Evolutionary conservation across 176 grass and related monocot genomes (phyloP), one percentile per base, ranked within the genome.

Genomic region (Carex pumila): DNA sequence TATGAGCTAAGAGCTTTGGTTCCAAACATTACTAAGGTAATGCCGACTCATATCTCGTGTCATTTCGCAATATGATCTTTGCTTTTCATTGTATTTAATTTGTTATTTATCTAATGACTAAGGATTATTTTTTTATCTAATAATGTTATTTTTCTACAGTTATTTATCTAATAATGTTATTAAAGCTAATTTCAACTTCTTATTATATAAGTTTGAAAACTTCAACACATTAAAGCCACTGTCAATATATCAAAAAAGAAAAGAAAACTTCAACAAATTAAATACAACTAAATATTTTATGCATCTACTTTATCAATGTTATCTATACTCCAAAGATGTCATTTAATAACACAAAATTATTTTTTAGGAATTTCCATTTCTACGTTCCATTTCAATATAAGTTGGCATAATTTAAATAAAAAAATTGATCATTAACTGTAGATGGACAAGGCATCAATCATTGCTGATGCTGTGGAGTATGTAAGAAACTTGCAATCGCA

Each of bases 391-490:
- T 77, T 77, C 5, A 32, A 31, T 77, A 77, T 3, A 54, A 77
- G 22, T 15, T 32, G 72, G 13, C 19, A 34, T 68, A 17, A 15
- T 68, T 18, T 17, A 69, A 39, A 69, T 7, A 18, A 2, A 41
- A 69, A 55, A 9, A 14, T 49, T 77, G 21, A 7, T n/a, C 37
- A 34, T 49, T 22, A 63, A 71, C 36, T 65, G 85, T 80, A 97
- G 96, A 95, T 98, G 96, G 96, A 98, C 88, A 98, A 98, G 88
- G 88, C 89, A 1, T 98, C 93, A 1, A 98, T 98, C 73, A 93
- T 98, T 68, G 92, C 83, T n/a, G 96, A 98, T 82, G 96, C 96
- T 0, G 87, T 95, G 58, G 71, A 29, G 36, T 95, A 98, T 56
- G 91, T 98, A 41, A 91, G 84, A 68, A 83, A 89, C 62, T 82